These are phyloP conservation scores for Verticillium albo-atrum DNA, from an alignment of 2,329 filamentous ascomycete species.

Conservation along the genomic window DNA sequence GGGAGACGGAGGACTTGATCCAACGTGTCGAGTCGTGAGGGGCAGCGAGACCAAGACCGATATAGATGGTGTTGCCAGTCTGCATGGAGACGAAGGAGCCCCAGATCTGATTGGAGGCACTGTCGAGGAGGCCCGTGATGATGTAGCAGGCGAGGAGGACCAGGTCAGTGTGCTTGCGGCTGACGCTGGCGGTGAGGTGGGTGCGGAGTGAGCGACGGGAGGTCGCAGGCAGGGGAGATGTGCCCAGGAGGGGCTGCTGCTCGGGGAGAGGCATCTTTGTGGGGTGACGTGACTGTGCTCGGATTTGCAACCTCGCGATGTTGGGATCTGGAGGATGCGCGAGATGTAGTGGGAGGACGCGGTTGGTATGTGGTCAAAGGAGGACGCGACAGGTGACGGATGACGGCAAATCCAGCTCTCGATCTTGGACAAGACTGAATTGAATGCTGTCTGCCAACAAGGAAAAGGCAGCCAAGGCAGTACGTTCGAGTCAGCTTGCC, in stretches of 20 bases:
- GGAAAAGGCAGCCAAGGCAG: not conserved
- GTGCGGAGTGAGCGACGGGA: slow-evolving; percentile 20
- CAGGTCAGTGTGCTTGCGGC: slow-evolving; percentile 60
- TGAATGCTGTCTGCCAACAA: too few relatives aligned
- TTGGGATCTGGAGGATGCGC: not conserved
- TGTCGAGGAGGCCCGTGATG: slow-evolving; percentile 74
- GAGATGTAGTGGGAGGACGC: too few relatives aligned
- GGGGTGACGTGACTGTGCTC: too few relatives aligned
- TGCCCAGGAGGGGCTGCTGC: slow-evolving; percentile 27
- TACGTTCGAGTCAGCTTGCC: not conserved
- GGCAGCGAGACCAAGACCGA: slow-evolving; percentile 67
- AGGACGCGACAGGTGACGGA: not conserved
- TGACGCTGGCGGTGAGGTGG: slow-evolving; percentile 42
- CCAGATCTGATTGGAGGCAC: slow-evolving; percentile 71
- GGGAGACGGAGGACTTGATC: slow-evolving; percentile 68
- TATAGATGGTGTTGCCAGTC: slow-evolving; percentile 77
- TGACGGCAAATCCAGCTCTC: too few relatives aligned
- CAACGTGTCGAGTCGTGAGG: slow-evolving; percentile 52
- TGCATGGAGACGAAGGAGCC: slow-evolving; percentile 82
- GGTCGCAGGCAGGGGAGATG: slow-evolving; percentile 10
- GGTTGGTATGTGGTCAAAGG: too few relatives aligned
- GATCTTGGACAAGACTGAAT: too few relatives aligned
- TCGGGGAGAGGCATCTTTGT: slow-evolving; percentile 17
- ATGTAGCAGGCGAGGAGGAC: slow-evolving; percentile 69
- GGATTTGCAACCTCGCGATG: too few relatives aligned